A percentile compares a stretch with the other conserved stretches of the same genome.
Conservation (phyloP, 2,329 filamentous ascomycete species). For the Xylogone sp. region DNA sequence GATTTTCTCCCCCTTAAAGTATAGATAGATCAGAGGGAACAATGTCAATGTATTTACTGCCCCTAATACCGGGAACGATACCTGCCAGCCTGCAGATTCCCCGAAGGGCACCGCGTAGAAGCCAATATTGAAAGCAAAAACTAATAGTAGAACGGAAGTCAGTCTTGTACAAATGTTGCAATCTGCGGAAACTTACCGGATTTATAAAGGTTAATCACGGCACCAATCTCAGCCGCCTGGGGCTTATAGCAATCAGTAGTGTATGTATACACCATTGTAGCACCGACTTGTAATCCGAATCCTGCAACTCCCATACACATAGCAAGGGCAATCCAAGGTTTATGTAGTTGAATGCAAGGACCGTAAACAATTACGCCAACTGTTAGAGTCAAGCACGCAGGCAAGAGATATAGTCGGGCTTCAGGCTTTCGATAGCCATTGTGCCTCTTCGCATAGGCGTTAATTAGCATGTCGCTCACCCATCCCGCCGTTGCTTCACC, state of each 20-base stretch:
- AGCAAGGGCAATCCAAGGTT: constrained; percentile 22
- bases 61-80: background rate
- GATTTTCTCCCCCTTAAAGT: background rate
- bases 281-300: constrained; percentile 23
- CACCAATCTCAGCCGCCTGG: constrained; percentile 15
- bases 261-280: constrained; percentile 12
- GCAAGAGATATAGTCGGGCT: constrained; percentile 19
- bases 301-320: constrained; percentile 23
- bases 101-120: constrained; percentile 1
- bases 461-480: constrained; percentile 26
- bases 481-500: constrained; percentile 24
- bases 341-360: constrained; percentile 22
- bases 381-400: constrained; percentile 41
- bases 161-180: background rate
- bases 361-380: constrained; percentile 27
- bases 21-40: background rate
- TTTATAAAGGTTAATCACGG: constrained; percentile 43
- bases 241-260: constrained; percentile 10
- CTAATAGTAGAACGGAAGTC: background rate
- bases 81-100: background rate
- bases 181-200: constrained; percentile 20
- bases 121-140: constrained; percentile 1
- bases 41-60: background rate
- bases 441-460: constrained; percentile 22
- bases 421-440: constrained; percentile 26